These are phyloP conservation scores for Cladosporium sphaerospermum DNA, from an alignment of 2,329 filamentous ascomycete genomes.

Conservation along the genomic window DNA sequence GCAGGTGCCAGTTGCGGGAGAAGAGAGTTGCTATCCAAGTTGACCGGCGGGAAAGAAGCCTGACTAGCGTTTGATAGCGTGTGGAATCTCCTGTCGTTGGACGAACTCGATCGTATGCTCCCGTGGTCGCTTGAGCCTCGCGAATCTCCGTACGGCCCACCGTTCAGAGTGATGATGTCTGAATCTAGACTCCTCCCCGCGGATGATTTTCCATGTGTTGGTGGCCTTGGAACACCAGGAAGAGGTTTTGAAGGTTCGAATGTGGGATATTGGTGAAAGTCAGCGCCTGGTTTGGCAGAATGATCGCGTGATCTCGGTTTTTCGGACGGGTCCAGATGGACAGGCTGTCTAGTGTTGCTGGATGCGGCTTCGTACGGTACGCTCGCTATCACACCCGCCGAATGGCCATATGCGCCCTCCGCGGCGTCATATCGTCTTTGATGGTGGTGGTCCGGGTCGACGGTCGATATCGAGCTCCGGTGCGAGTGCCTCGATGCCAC, in stretches of 20 bases:
- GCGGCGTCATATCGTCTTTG: not conserved
- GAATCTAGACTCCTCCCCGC: conserved; percentile 19
- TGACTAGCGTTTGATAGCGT: conserved; percentile 40
- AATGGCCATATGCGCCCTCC: not conserved
- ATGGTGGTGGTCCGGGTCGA: conserved; percentile 22
- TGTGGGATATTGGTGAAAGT: conserved; percentile 85
- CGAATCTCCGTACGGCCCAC: conserved; percentile 39
- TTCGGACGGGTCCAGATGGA: conserved; percentile 67
- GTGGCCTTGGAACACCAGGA: not conserved
- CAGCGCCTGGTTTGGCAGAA: conserved; percentile 66
- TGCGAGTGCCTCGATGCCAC: conserved; percentile 66
- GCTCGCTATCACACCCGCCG: conserved; percentile 70
- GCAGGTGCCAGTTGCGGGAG: conserved; percentile 33
- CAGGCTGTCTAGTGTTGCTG: conserved; percentile 61
- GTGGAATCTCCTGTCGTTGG: conserved; percentile 47
- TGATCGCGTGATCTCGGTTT: conserved; percentile 62
- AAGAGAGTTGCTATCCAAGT: conserved; percentile 35
- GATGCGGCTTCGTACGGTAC: conserved; percentile 75
- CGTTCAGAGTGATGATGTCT: conserved; percentile 47
- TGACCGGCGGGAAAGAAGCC: conserved; percentile 40
- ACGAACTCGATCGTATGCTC: conserved; percentile 59
- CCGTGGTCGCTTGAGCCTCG: conserved; percentile 48
- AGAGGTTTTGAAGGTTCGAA: conserved; percentile 20
- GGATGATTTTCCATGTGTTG: conserved; percentile 19
- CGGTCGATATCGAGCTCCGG: conserved; percentile 50